A percentile compares a stretch with the other conserved stretches of the same genome.
Conservation (phyloP, 331 rosid genomes). For the Quercus tomentella region DNA sequence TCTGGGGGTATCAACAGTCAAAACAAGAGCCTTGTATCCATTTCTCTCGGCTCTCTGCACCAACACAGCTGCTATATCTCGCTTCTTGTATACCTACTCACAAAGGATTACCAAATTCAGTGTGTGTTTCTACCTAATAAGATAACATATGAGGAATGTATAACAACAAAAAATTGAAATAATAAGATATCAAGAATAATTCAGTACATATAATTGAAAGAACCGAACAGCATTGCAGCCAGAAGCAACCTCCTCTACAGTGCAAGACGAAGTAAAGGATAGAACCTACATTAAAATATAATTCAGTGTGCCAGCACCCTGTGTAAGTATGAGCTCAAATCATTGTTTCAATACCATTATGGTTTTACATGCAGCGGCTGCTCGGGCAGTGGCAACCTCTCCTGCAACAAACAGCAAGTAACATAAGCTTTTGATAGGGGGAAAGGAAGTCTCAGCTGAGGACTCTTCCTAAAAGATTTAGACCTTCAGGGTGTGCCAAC, state of each 20-base stretch:
- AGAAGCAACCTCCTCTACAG: slow-evolving; percentile 61
- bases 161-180: background rate
- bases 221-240: slow-evolving; percentile 70
- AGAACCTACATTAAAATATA: slow-evolving; percentile 23
- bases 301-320: background rate
- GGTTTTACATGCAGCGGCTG: slow-evolving; percentile 55
- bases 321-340: background rate
- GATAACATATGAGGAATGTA: background rate
- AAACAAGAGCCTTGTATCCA: slow-evolving; percentile 60
- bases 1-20: slow-evolving; percentile 56
- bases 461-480: background rate
- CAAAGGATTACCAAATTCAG: background rate
- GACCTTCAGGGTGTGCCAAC: slow-evolving; percentile 64
- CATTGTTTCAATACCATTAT: slow-evolving; percentile 37
- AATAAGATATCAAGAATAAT: background rate
- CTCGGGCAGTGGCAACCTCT: slow-evolving; percentile 69
- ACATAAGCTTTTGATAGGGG: background rate
- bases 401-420: slow-evolving; percentile 29
- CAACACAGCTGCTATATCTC: slow-evolving; percentile 43
- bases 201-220: slow-evolving; percentile 58
- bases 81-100: slow-evolving; percentile 46
- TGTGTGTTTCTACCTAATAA: background rate
- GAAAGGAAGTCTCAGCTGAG: background rate
- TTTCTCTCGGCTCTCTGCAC: slow-evolving; percentile 53
- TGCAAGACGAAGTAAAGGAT: slow-evolving; percentile 41